These are phyloP conservation scores for Linnemannia zychae DNA, from an alignment of 192 early-diverging fungal genomes.

Conservation along the genomic window DNA sequence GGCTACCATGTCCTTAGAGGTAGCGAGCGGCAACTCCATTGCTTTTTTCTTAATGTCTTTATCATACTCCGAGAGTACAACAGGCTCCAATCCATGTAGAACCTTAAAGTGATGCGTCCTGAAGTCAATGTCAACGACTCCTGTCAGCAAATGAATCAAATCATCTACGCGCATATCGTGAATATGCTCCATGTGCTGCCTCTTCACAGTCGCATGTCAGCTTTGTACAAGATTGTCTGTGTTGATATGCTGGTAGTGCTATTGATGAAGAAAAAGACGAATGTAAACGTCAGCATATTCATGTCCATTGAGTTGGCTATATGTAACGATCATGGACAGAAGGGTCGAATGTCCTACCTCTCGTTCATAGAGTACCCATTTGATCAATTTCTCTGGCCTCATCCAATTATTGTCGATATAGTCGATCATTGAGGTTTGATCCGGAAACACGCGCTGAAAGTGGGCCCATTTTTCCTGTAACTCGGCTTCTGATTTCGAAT, in stretches of 20 bases:
- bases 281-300: background rate
- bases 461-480: too few species aligned
- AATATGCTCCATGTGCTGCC: constrained; percentile 11
- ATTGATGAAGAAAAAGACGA: background rate
- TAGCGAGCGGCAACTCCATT: background rate
- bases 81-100: constrained; percentile 13
- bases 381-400: too few species aligned
- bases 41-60: constrained; percentile 9
- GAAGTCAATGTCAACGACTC: constrained; percentile 30
- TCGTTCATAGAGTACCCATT: too few species aligned
- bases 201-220: constrained; percentile 23
- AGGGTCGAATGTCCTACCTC: too few species aligned
- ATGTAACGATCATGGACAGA: too few species aligned
- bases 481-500: too few species aligned
- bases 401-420: too few species aligned
- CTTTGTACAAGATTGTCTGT: constrained; percentile 27
- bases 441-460: too few species aligned
- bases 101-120: constrained; percentile 10
- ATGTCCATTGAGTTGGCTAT: too few species aligned
- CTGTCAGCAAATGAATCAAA: constrained; percentile 14
- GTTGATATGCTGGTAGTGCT: constrained; percentile 20
- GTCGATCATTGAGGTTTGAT: too few species aligned
- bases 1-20: background rate
- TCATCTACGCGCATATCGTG: constrained; percentile 24
- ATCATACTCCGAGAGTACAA: constrained; percentile 11